Evolutionary conservation across 441 rosid genomes (phyloP).

Genomic region (Adansonia rubrostipa): DNA sequence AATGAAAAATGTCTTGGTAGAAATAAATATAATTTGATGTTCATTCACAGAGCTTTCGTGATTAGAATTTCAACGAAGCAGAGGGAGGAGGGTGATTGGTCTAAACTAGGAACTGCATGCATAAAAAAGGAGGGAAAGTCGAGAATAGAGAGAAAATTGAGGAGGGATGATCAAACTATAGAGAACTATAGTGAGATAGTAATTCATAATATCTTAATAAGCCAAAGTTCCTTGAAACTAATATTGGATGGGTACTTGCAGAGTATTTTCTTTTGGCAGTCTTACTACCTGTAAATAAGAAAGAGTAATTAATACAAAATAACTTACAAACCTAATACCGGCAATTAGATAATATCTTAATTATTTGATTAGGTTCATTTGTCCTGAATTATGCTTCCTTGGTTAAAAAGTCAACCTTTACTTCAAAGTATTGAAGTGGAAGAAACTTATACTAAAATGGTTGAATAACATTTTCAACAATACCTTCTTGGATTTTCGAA

Average conservation of each 20-base stretch:
- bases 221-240: neutral
- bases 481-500: neutral
- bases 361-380: neutral
- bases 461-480: neutral
- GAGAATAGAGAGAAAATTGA: neutral
- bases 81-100: neutral
- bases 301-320: neutral
- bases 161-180: neutral
- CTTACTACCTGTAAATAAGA: neutral
- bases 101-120: neutral
- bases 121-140: neutral
- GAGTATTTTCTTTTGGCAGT: neutral
- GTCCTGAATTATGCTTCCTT: neutral
- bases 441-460: neutral
- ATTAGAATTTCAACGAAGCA: neutral
- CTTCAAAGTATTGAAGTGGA: neutral
- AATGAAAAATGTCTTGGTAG: neutral
- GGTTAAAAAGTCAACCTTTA: neutral
- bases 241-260: neutral
- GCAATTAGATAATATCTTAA: neutral
- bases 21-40: neutral
- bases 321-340: neutral
- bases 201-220: neutral
- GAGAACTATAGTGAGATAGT: neutral
- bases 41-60: neutral